Conservation (phyloP, 2,329 filamentous ascomycete genomes). For the Zymoseptoria tritici region DNA sequence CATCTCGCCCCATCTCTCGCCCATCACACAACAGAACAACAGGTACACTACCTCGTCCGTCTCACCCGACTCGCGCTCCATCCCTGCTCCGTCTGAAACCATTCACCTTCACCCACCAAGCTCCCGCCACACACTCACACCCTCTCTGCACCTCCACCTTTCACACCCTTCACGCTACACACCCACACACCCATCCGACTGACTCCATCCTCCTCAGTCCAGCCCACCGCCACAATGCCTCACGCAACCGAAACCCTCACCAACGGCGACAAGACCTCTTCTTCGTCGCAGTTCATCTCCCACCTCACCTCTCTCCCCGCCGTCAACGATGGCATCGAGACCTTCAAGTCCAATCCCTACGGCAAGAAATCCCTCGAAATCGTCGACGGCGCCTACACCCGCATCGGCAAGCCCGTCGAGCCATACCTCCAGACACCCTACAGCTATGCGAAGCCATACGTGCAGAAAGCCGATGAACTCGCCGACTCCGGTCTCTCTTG, state of each 20-base stretch:
- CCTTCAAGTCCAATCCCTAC: slow-evolving; percentile 73
- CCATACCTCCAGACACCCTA: slow-evolving; percentile 74
- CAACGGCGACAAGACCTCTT: slow-evolving; percentile 42
- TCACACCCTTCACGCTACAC: not conserved
- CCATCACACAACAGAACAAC: too few species aligned
- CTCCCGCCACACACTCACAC: too few species aligned
- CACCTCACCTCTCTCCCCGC: slow-evolving; percentile 80
- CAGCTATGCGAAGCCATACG: slow-evolving; percentile 75
- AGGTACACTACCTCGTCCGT: too few species aligned
- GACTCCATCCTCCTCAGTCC: not conserved
- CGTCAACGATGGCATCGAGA: slow-evolving; percentile 67
- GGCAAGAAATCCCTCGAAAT: slow-evolving; percentile 76
- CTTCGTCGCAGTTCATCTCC: slow-evolving; percentile 39
- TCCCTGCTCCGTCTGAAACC: too few species aligned
- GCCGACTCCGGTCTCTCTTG: slow-evolving; percentile 44
- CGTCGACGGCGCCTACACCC: slow-evolving; percentile 66
- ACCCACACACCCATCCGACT: not conserved
- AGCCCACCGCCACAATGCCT: slow-evolving; percentile 34
- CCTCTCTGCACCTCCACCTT: too few species aligned
- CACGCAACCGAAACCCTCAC: slow-evolving; percentile 41
- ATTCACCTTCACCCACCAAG: too few species aligned
- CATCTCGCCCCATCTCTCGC: too few species aligned
- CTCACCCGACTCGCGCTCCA: too few species aligned
- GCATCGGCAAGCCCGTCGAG: slow-evolving; percentile 68
- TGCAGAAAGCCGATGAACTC: slow-evolving; percentile 70